A percentile compares a stretch with the other conserved stretches of the same genome.
Conservation (phyloP, 1,139 yeast species). For the Hansenula sp. region DNA sequence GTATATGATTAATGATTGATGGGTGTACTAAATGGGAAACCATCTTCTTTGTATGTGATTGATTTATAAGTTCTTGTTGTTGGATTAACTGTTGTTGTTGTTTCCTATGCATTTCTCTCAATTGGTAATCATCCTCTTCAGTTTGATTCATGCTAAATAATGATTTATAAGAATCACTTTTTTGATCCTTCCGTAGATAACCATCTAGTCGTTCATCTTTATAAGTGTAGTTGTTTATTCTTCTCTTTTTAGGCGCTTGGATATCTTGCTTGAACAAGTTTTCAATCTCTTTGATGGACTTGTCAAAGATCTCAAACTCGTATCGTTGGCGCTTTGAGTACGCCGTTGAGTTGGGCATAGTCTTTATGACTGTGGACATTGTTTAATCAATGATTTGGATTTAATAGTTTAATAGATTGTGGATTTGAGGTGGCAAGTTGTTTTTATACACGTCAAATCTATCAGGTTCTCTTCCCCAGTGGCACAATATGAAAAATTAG, state of each 20-base stretch:
- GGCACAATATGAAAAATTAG: no score
- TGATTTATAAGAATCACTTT: background rate
- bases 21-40: background rate
- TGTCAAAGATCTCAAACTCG: conserved; percentile 31
- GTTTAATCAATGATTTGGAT: background rate
- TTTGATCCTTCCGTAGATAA: background rate
- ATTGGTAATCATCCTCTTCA: background rate
- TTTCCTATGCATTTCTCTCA: conserved; percentile 8
- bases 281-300: conserved; percentile 30
- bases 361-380: background rate
- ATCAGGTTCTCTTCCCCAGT: no score
- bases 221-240: background rate
- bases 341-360: background rate
- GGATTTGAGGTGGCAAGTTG: no score
- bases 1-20: background rate
- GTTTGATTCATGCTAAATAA: background rate
- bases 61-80: background rate
- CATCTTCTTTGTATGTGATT: background rate
- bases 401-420: background rate
- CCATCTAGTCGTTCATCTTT: background rate
- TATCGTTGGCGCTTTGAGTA: conserved; percentile 23
- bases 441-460: no score
- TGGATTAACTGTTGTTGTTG: conserved; percentile 8
- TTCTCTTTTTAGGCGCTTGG: background rate
- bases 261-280: conserved; percentile 23